A percentile compares a stretch with the other conserved stretches of the same genome.
phyloP scores from a whole-genome alignment of 768 basidiomycete species.

The Leucosporidium creatinivorum region DNA sequence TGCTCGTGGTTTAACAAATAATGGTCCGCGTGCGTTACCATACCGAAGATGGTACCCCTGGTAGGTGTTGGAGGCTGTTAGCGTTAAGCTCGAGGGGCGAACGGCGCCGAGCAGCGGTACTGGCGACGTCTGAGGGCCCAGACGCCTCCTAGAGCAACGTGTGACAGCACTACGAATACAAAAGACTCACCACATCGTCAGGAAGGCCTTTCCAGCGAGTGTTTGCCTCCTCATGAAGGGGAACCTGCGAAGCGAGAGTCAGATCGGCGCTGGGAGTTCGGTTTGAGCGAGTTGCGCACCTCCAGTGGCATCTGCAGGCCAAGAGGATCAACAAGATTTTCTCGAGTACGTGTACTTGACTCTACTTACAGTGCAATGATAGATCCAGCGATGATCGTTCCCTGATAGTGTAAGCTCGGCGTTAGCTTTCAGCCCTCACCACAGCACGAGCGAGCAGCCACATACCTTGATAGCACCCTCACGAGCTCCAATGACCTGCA shows the following conservation, averaged over 20 bases:
- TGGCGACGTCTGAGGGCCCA: no score
- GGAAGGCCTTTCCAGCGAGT: conserved; percentile 13
- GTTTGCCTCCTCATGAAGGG: conserved; percentile 18
- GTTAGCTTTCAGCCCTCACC: no score
- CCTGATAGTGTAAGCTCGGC: no score
- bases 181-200: conserved; percentile 3
- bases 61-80: no score
- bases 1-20: conserved; percentile 22
- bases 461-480: conserved; percentile 20
- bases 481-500: conserved; percentile 22
- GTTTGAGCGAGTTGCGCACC: not conserved
- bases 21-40: conserved; percentile 22
- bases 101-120: no score
- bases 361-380: conserved; percentile 1
- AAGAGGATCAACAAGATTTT: no score
- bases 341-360: not conserved
- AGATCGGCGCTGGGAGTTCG: no score
- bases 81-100: no score
- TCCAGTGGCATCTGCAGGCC: conserved; percentile 6
- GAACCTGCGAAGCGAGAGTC: not conserved
- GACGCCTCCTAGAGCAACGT: not conserved
- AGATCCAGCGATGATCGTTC: conserved; percentile 2
- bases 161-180: not conserved
- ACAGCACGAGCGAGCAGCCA: no score
- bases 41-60: conserved; percentile 13